Evolutionary conservation across 2,329 filamentous ascomycete species (phyloP), one percentile per base, ranked within the genome.

Genomic region (Trichoderma sp.): DNA sequence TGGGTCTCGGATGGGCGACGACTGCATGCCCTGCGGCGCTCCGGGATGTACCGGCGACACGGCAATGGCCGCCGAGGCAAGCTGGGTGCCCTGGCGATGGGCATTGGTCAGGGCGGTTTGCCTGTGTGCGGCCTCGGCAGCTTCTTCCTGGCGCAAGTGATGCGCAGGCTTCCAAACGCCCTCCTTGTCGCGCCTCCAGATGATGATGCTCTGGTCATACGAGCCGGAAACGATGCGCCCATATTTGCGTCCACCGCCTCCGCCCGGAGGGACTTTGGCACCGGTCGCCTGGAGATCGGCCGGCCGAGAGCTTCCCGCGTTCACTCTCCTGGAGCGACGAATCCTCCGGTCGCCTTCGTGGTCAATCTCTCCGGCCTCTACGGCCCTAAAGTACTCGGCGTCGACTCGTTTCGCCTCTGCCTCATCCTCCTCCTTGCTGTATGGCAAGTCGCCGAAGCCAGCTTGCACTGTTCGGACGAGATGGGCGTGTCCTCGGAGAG

Each of bases 221-320:
- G 93, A 97, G 2, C 95, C 95, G 7, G 94, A 97, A 4, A 99
- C 93, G 68, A 99, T 99, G n/a, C 94, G 90, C 10, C 91, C 93
- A 82, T 94, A 97, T 72, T 86, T 89, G 74, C 92, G 92, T 29
- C 94, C 93, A 25, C 94, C 94, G 45, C 94, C 94, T 27, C 94
- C 94, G 13, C 94, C 94, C 0, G 94, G 94, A 1, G 94, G 94
- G 2, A 98, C 84, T 76, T 92, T 95, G 17, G 94, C 92, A 0
- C 94, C 94, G 59, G 92, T 88, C 0, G 92, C 91, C 67, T 89
- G 89, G 53, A 97, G 89, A 70, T 95, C 89, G 61, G 90, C 86
- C 0, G 92, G 92, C 53, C 89, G 85, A 42, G 87, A 86, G 70
- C 92, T 94, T 2, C 92, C 93, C 12, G 91, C 87, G 68, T 93